Evolutionary conservation across 164 flowering plant species (phyloP).

Genomic region (Magnolia sinica): DNA sequence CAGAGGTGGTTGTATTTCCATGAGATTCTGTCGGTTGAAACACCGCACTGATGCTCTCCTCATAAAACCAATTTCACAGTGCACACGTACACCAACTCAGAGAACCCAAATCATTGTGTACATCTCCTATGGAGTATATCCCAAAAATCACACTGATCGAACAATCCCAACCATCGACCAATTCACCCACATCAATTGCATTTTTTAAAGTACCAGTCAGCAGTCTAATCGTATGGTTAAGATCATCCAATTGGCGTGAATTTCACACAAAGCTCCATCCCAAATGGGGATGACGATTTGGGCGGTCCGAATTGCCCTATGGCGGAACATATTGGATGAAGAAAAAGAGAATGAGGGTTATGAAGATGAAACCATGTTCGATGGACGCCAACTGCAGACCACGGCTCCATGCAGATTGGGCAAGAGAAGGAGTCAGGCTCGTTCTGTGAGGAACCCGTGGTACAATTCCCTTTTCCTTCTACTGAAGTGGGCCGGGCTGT

Average conservation of each 20-base stretch:
- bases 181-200: not conserved
- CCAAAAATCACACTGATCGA: not conserved
- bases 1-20: not conserved
- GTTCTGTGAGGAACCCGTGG: not conserved
- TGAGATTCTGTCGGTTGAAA: too few relatives aligned
- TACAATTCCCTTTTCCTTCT: not conserved
- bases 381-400: not conserved
- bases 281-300: not conserved
- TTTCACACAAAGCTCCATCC: not conserved
- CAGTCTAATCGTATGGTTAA: too few relatives aligned
- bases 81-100: too few relatives aligned
- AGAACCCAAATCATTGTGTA: too few relatives aligned
- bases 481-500: not conserved
- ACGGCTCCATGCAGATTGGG: constrained; percentile 4
- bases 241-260: not conserved
- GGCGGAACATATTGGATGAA: too few relatives aligned
- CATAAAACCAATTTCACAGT: not conserved
- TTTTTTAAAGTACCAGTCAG: not conserved
- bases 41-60: not conserved
- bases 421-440: not conserved
- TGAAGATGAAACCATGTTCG: not conserved
- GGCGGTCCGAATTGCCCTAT: not conserved
- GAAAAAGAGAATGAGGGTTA: not conserved
- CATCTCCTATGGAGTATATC: not conserved
- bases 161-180: not conserved